phyloP scores from a whole-genome alignment of 1,284 basidiomycete species.

The Trichosporon sp. region DNA sequence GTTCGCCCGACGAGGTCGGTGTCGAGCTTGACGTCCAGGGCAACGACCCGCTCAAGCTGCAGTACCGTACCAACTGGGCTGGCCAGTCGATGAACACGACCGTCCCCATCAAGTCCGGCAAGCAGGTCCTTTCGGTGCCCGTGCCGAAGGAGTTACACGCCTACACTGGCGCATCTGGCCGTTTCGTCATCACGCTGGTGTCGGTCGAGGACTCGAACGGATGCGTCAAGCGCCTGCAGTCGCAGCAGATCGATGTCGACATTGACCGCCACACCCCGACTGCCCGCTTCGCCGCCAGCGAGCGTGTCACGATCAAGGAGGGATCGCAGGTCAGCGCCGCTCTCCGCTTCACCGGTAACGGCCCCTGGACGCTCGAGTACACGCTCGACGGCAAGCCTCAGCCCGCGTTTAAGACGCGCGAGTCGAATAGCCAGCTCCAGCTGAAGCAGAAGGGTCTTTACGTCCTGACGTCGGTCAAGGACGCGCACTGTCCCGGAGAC shows the following conservation, averaged over 20 bases:
- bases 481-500: constrained; percentile 79
- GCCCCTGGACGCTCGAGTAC: constrained; percentile 86
- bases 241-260: constrained; percentile 80
- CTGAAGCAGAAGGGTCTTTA: constrained; percentile 75
- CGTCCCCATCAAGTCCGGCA: constrained; percentile 67
- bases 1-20: constrained; percentile 67
- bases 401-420: constrained; percentile 61
- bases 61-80: constrained; percentile 71
- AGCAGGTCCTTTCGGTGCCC: constrained; percentile 40
- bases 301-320: constrained; percentile 72
- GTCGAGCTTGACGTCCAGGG: constrained; percentile 72
- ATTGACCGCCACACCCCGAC: constrained; percentile 88
- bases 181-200: constrained; percentile 54
- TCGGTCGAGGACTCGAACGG: constrained; percentile 86
- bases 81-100: constrained; percentile 60
- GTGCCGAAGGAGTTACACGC: constrained; percentile 43
- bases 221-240: constrained; percentile 76
- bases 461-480: constrained; percentile 64
- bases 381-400: constrained; percentile 62
- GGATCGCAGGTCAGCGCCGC: constrained; percentile 72
- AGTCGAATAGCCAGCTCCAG: constrained; percentile 70
- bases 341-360: constrained; percentile 80
- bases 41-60: constrained; percentile 82
- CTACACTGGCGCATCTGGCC: constrained; percentile 42
- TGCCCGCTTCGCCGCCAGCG: constrained; percentile 68